Base-by-base conservation (phyloP, 345 rosid genomes). In the Luvunga scandens region DNA sequence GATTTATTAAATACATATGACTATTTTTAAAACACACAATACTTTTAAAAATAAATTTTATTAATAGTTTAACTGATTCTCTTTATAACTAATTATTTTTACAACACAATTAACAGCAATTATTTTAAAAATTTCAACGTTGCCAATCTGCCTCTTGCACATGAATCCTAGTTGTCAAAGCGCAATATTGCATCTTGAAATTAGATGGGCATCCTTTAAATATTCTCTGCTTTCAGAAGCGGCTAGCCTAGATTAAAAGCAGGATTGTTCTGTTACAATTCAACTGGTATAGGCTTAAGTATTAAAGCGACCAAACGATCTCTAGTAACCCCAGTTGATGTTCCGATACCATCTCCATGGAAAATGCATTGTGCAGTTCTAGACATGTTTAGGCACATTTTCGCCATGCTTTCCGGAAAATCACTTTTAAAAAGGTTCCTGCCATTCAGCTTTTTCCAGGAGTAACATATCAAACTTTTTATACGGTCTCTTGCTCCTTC, bases 281-380 rank as follows among this genome's bases (percentile, higher is more conserved):
- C 45, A 39, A 9, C 45, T 39, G 77, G 68, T 7, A 25, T 16
- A 14, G 77, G 67, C 6, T 60, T 9, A 31, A 73, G 36, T 9
- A 61, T 36, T 36, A 73, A 19, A 4, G 69, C 45, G n/a, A n/a
- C 9, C 34, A 77, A 60, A 31, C 18, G 75, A 70, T 77, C 69
- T 61, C 21, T 24, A 9, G 75, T 61, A 2, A 70, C 31, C 5
- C 70, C 69, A 14, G 9, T 48, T n/a, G 80, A 70, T 22, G 75
- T 69, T 28, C 75, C 80, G 12, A 77, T 60, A 0, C 80, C 80
- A 61, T 77, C 75, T 70, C 80, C 80, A 70, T 77, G 50, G 75
- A 59, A 77, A 27, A 77, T 42, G 75, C 48, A 77, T 14, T 61
- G 80, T 13, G 70, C n/a, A 45, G 69, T 60, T 31, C 80, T 39